Base-by-base conservation (phyloP, 2,329 filamentous ascomycete species). In the Clathrospora elynae region DNA sequence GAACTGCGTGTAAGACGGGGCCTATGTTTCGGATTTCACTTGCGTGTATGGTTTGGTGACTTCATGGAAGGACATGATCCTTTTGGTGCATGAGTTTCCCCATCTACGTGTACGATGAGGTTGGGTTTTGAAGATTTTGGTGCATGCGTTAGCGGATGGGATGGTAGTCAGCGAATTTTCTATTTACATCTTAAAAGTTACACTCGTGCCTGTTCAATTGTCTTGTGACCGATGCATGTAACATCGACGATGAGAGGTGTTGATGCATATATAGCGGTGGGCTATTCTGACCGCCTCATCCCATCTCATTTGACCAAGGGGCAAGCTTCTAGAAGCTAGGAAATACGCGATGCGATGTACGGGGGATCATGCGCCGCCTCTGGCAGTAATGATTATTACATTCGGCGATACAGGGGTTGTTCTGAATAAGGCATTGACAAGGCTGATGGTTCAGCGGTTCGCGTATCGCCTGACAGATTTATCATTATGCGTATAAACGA, bases 11-110 rank as follows among this genome's bases (percentile, higher is more conserved):
- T 42, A 50, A 47, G 49, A 50, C 29, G 45, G 26, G 17, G 34
- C 22, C 13, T 55, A 57, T 53, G 50, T 56, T 58, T 52, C 42
- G 51, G 39, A 46, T 55, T 55, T 42, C 26, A 23, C 10, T n/a
- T 28, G 29, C 26, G 31, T 39, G 35, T 28, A 42, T 31, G 42
- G 37, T 12, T 49, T 35, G 42, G 37, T 32, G 42, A 38, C 31
- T 31, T 16, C 31, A 25, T 45, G 33, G 17, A 30, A 28, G 37
- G 28, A 16, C 14, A 25, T 13, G 20, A 30, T 11, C 17, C 29
- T 41, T n/a, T 20, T 42, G 23, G 33, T 31, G 37, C 37, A 32
- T 28, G 42, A 19, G 38, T 29, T 35, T 23, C n/a, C n/a, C n/a
- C n/a, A n/a, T 42, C 22, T 32, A 30, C 26, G 37, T 49, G 42